Evolutionary conservation across 1,139 yeast genomes (phyloP).

Genomic region (Diutina mesorugosa): DNA sequence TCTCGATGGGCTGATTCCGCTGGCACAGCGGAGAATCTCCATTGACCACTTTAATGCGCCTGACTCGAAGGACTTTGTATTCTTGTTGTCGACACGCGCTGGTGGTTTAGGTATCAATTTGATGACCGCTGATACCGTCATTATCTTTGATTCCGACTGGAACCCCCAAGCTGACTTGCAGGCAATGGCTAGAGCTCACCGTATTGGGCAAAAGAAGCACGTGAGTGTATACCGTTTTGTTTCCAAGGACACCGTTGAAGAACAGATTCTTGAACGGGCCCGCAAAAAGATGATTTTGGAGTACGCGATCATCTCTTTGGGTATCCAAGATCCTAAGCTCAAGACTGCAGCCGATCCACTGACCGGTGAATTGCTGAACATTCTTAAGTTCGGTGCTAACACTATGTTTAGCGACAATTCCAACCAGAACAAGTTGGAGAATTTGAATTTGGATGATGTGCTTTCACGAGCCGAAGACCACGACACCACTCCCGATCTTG

Average conservation of each 20-base stretch:
- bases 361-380: slow-evolving; percentile 64
- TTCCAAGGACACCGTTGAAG: slow-evolving; percentile 94
- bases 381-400: slow-evolving; percentile 95
- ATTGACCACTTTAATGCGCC: slow-evolving; percentile 96
- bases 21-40: slow-evolving; percentile 84
- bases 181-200: slow-evolving; percentile 99
- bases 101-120: slow-evolving; percentile 97
- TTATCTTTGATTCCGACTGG: slow-evolving; percentile 97
- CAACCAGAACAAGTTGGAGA: slow-evolving; percentile 90
- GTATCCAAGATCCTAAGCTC: slow-evolving; percentile 67
- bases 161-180: slow-evolving; percentile 76
- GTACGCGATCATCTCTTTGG: slow-evolving; percentile 91
- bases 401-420: slow-evolving; percentile 92
- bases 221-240: slow-evolving; percentile 96
- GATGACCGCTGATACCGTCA: slow-evolving; percentile 98
- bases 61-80: slow-evolving; percentile 84
- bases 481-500: slow-evolving; percentile 88
- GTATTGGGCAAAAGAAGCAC: slow-evolving; percentile 96
- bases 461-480: slow-evolving; percentile 96
- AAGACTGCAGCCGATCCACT: slow-evolving; percentile 35
- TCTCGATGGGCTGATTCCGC: slow-evolving; percentile 93
- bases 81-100: slow-evolving; percentile 87
- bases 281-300: slow-evolving; percentile 96
- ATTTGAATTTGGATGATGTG: slow-evolving; percentile 90
- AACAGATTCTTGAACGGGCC: slow-evolving; percentile 91